Evolutionary conservation across 306 rosid genomes (phyloP).

Genomic region (Rosa persica): DNA sequence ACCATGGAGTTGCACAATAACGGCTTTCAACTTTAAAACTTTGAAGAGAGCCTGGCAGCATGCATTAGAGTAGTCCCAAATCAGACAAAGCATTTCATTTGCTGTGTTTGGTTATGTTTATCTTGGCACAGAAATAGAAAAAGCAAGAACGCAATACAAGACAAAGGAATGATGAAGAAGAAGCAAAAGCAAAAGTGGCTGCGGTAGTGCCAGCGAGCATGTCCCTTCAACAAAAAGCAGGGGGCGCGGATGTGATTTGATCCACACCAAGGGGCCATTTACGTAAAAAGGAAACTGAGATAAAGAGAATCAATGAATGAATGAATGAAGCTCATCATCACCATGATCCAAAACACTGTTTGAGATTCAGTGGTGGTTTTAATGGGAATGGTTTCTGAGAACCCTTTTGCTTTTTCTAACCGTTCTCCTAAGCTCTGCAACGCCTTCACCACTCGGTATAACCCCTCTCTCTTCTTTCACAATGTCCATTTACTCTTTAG

Average conservation of each 20-base stretch:
- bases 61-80: conserved; percentile 5
- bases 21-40: not conserved
- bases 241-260: conserved; percentile 14
- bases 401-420: conserved; percentile 47
- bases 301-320: not conserved
- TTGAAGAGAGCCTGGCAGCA: not conserved
- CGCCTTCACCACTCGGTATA: conserved; percentile 79
- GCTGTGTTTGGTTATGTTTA: not conserved
- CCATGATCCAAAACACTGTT: conserved; percentile 10
- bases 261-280: conserved; percentile 16
- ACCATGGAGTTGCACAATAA: not conserved
- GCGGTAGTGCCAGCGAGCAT: not conserved
- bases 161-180: conserved; percentile 15
- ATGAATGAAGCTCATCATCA: not conserved
- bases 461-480: not conserved
- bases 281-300: not conserved
- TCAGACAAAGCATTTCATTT: conserved; percentile 11
- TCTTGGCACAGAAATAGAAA: not conserved
- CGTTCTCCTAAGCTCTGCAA: conserved; percentile 67
- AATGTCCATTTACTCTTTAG: not conserved
- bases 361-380: conserved; percentile 18
- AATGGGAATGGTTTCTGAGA: conserved; percentile 61
- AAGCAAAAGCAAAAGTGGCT: conserved; percentile 17
- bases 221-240: not conserved
- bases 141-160: conserved; percentile 16